A percentile compares a stretch with the other conserved stretches of the same genome.
Conservation (phyloP, 2,329 filamentous ascomycete species). For the Esteya vermicola region DNA sequence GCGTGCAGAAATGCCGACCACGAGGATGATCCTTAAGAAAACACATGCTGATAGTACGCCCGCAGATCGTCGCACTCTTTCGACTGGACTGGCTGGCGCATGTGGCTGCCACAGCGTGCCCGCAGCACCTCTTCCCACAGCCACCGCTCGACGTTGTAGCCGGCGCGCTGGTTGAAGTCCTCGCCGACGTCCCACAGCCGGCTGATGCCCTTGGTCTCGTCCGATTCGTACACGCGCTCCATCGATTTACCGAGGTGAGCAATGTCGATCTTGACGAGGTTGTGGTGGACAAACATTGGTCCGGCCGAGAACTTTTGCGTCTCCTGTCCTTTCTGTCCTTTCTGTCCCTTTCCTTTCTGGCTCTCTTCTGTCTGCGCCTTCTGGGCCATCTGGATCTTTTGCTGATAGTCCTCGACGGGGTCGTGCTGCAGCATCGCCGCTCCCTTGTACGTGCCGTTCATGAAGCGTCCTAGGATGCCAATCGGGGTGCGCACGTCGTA, state of each 20-base stretch:
- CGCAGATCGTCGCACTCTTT: slow-evolving; percentile 21
- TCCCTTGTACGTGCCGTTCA: slow-evolving; percentile 14
- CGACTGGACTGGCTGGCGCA: slow-evolving; percentile 5
- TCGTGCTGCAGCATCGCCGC: slow-evolving; percentile 18
- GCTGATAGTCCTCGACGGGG: slow-evolving; percentile 15
- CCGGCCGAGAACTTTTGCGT: slow-evolving; percentile 11
- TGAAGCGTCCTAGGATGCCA: slow-evolving; percentile 17
- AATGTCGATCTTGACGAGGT: slow-evolving; percentile 22
- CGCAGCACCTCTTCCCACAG: slow-evolving; percentile 19
- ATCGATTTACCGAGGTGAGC: slow-evolving; percentile 11
- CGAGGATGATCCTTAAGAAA: neutral
- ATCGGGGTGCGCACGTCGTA: slow-evolving; percentile 23
- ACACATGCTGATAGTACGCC: slow-evolving; percentile 7
- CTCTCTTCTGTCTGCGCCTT: neutral
- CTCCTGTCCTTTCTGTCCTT: neutral
- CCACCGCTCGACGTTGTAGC: slow-evolving; percentile 19
- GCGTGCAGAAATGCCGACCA: neutral
- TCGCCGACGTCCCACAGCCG: slow-evolving; percentile 17
- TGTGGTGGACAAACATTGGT: slow-evolving; percentile 22
- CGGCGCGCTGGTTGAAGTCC: slow-evolving; percentile 13
- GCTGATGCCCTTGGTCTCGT: slow-evolving; percentile 12
- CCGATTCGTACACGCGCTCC: slow-evolving; percentile 9
- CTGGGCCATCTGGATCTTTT: slow-evolving; percentile 3
- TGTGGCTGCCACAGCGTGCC: slow-evolving; percentile 15
- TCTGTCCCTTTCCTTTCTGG: neutral